Evolutionary conservation across 371 early-diverging fungal genomes (phyloP).

Genomic region (Mortierella sp.): DNA sequence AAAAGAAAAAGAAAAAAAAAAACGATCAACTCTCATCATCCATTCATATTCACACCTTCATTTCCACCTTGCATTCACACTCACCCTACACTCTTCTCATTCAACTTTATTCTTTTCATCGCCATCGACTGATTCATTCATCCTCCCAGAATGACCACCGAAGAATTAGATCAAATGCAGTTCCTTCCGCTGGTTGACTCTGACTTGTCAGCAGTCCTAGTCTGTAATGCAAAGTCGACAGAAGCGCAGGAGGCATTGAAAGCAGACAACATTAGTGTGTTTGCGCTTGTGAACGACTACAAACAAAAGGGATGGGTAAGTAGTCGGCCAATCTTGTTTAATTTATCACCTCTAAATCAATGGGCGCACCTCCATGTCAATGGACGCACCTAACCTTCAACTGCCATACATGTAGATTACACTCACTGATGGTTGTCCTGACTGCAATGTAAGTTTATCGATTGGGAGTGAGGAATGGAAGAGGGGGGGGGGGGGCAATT

Average conservation of each 20-base stretch:
- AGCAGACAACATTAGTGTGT: not conserved
- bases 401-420: conserved; percentile 10
- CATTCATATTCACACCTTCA: not conserved
- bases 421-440: conserved; percentile 39
- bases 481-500: too few relatives aligned
- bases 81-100: not conserved
- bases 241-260: not conserved
- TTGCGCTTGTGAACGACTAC: not conserved
- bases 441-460: conserved; percentile 31
- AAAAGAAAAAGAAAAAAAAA: too few relatives aligned
- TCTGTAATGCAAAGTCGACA: not conserved
- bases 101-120: not conserved
- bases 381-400: not conserved
- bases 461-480: not conserved
- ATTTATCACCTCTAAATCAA: not conserved
- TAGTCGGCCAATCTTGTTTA: not conserved
- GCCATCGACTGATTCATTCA: not conserved
- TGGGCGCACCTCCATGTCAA: not conserved
- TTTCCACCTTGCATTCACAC: not conserved
- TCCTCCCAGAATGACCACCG: conserved; percentile 2
- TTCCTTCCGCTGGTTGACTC: not conserved
- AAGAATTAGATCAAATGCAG: not conserved
- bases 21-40: too few relatives aligned
- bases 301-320: conserved; percentile 10
- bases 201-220: not conserved